phyloP scores from a whole-genome alignment of 2,329 filamentous ascomycete species.

The Rutstroemia sp. region DNA sequence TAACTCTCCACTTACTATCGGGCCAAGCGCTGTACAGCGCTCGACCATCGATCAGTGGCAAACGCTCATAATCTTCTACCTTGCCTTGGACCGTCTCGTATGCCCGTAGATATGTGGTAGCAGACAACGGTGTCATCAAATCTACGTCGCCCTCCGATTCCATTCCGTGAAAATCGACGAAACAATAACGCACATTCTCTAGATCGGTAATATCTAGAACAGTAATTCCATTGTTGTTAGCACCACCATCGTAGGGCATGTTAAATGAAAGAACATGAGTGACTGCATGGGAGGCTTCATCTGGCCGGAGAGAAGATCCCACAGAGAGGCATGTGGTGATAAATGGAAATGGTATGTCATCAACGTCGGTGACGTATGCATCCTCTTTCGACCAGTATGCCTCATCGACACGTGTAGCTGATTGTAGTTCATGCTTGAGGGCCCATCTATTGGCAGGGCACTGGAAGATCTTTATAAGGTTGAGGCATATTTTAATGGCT shows the following conservation, averaged over 20 bases:
- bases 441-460: constrained; percentile 14
- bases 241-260: background rate
- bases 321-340: background rate
- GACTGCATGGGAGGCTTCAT: background rate
- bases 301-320: background rate
- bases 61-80: background rate
- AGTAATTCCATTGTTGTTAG: constrained; percentile 23
- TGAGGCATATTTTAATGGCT: constrained; percentile 14
- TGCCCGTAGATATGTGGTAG: background rate
- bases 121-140: constrained; percentile 1
- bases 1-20: background rate
- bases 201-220: constrained; percentile 21
- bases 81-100: background rate
- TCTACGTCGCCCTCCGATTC: background rate
- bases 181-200: constrained; percentile 15
- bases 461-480: constrained; percentile 14
- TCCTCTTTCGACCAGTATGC: background rate
- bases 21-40: constrained; percentile 3
- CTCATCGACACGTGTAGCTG: background rate
- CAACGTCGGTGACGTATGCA: background rate
- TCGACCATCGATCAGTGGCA: background rate
- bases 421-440: constrained; percentile 17
- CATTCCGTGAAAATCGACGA: constrained; percentile 6
- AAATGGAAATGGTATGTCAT: background rate
- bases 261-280: background rate